Evolutionary conservation across 495 filamentous ascomycete species (phyloP), one percentile per base, ranked within the genome.

Genomic region (Parathielavia appendiculata): DNA sequence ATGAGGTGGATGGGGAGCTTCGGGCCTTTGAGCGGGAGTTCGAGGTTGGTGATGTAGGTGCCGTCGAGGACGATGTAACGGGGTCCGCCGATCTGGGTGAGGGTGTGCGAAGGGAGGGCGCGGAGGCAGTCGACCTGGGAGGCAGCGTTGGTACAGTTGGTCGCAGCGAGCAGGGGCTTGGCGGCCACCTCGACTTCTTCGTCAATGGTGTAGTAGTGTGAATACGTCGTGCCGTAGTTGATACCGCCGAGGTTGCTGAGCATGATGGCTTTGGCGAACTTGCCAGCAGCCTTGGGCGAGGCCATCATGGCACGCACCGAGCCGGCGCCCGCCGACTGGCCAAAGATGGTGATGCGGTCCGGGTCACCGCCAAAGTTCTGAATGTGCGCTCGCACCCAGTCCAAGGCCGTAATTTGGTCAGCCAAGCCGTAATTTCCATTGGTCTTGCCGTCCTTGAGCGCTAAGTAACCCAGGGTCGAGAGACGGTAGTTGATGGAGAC

Each of bases 401-500:
- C 80, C 4, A 88, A 68, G 23, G 82, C 79, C 26, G 79, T 69
- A 54, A 81, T 74, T 67, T 88, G 78, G 66, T 83, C 81, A 2
- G 69, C 72, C 2, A 85, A 63, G 1, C 80, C 79, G 60, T 73
- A 83, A 51, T 83, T 83, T 8, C 81, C 81, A 51, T 77, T 81
- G 12, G 71, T 81, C 39, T 63, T 73, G 63, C 72, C 70, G 56
- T 78, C 73, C 4, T 73, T 60, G 23, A 76, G 63, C 0, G 75
- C 75, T 10, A 77, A 63, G 56, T 87, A 89, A 8, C 86, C 86
- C 16, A 89, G 79, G 1, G 83, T 75, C 5, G 72, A 75, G 11
- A 88, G 66, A 7, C 86, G 80, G 62, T 90, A 90, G 67, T 83
- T 83, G 57, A 86, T 80, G 60, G 80, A 78, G 17, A 89, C 79